phyloP scores from a whole-genome alignment of 495 filamentous ascomycete genomes.

The Aspergillus cavernicola region DNA sequence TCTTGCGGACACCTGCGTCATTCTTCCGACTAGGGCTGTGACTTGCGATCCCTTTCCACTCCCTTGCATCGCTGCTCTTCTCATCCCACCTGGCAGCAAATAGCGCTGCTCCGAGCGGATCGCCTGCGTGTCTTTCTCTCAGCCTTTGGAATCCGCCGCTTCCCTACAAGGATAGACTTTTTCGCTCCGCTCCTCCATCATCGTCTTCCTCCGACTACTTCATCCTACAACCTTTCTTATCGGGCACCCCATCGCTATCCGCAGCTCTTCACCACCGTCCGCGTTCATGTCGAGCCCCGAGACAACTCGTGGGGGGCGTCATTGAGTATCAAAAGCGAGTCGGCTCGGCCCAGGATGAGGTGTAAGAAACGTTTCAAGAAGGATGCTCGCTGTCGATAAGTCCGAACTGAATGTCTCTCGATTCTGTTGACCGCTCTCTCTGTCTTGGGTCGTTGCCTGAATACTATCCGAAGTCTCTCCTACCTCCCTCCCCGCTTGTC shows the following conservation, averaged over 20 bases:
- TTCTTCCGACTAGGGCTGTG: conserved; percentile 27
- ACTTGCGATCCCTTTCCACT: conserved; percentile 28
- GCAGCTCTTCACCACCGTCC: conserved; percentile 11
- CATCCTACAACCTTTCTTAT: conserved; percentile 7
- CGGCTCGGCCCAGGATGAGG: conserved; percentile 44
- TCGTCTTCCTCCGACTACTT: conserved; percentile 6
- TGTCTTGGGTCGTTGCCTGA: conserved; percentile 16
- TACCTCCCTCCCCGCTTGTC: background rate
- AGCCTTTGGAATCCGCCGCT: conserved; percentile 15
- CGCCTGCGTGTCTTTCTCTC: conserved; percentile 19
- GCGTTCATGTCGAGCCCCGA: conserved; percentile 27
- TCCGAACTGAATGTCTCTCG: conserved; percentile 25
- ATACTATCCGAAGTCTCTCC: background rate
- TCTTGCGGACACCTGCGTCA: conserved; percentile 35
- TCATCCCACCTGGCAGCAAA: conserved; percentile 20
- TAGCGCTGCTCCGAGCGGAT: conserved; percentile 14
- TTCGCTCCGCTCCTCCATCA: conserved; percentile 25
- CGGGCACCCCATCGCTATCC: conserved; percentile 13
- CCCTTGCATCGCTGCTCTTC: conserved; percentile 30
- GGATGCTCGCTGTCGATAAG: conserved; percentile 44
- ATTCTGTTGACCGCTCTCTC: conserved; percentile 22
- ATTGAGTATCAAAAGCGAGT: conserved; percentile 18
- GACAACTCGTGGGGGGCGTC: conserved; percentile 23
- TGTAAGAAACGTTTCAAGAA: conserved; percentile 50
- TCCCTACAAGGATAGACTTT: conserved; percentile 14